Evolutionary conservation across 73 alveolate species (phyloP), one percentile per base, ranked within the genome.

Genomic region (Paramecium caudatum): DNA sequence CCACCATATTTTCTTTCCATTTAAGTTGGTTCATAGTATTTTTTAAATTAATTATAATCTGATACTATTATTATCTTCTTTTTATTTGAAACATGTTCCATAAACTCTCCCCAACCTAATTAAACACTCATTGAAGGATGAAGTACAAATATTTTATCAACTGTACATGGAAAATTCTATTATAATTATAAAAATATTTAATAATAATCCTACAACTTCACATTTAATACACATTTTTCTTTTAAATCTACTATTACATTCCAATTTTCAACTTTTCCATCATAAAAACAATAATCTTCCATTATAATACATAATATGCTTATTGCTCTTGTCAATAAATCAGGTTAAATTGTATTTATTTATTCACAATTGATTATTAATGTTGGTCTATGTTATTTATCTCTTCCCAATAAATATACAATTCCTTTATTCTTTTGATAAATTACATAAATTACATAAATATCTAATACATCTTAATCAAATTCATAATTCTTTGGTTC

Each of bases 191-290:
- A 36, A 41, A 39, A 74, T 45, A 74, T 36, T 7, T 45, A 12
- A 39, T 27, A 21, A 74, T 74, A 74, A 15, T 74, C 88, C 19
- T 74, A 9, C 19, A 41, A 16, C 43, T 74, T 74, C 16, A 45
- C 39, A 39, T 36, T 43, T 21, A 74, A 41, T 5, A 43, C 12
- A 21, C 69, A 27, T 74, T 37, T 74, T 9, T 63, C 91, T 23
- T 93, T 93, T 10, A 90, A 81, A 81, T 94, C 97, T 0, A 94
- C 90, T 8, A 94, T 94, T 2, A 94, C 61, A 94, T 94, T 91
- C 97, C 97, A 94, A 91, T 86, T 94, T 94, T 94, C 97, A 10
- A 94, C 94, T 85, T 90, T 91, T n/a, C 95, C 94, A 91, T 88
- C 92, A 82, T 70, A 70, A 49, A 94, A 48, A 30, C 90, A 91